A percentile compares a stretch with the other conserved stretches of the same genome.
These are phyloP conservation scores for Babesia bigemina DNA, from an alignment of 169 alveolate species.

Conservation along the genomic window DNA sequence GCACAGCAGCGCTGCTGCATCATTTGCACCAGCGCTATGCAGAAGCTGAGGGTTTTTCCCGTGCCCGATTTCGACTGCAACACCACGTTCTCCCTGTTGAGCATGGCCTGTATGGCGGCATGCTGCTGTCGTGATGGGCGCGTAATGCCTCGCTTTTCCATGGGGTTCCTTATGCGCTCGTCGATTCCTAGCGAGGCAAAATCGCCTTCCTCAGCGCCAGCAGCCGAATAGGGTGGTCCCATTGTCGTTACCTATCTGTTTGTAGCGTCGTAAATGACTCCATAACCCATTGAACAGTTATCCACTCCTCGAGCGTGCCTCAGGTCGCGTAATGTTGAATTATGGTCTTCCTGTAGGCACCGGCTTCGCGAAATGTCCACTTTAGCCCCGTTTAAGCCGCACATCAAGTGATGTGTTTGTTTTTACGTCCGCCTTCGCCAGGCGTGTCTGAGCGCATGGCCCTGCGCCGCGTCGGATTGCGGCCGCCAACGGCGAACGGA, in stretches of 20 bases:
- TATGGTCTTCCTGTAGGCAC: too few species aligned
- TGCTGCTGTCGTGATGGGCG: slow-evolving; percentile 50
- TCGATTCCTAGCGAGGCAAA: slow-evolving; percentile 37
- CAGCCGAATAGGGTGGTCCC: not conserved
- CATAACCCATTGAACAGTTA: not conserved
- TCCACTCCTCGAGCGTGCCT: not conserved
- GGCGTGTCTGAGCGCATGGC: too few species aligned
- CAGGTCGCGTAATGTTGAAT: too few species aligned
- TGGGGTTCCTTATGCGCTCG: not conserved
- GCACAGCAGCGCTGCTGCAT: slow-evolving; percentile 16
- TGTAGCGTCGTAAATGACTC: not conserved
- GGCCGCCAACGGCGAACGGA: too few species aligned
- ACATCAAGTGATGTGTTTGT: too few species aligned
- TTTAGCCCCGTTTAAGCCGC: too few species aligned
- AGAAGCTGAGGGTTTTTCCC: slow-evolving; percentile 78
- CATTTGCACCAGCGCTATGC: slow-evolving; percentile 63
- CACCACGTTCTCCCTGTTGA: slow-evolving; percentile 33
- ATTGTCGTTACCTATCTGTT: not conserved
- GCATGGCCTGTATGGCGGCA: slow-evolving; percentile 24
- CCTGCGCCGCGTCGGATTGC: too few species aligned
- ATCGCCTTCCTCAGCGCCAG: not conserved
- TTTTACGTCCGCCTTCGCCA: too few species aligned
- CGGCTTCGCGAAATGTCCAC: too few species aligned
- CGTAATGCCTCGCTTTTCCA: slow-evolving; percentile 16
- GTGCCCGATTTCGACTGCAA: slow-evolving; percentile 81